Evolutionary conservation across 352 stramenopile species (phyloP), one percentile per base, ranked within the genome.

Genomic region (Phytophthora syringae): DNA sequence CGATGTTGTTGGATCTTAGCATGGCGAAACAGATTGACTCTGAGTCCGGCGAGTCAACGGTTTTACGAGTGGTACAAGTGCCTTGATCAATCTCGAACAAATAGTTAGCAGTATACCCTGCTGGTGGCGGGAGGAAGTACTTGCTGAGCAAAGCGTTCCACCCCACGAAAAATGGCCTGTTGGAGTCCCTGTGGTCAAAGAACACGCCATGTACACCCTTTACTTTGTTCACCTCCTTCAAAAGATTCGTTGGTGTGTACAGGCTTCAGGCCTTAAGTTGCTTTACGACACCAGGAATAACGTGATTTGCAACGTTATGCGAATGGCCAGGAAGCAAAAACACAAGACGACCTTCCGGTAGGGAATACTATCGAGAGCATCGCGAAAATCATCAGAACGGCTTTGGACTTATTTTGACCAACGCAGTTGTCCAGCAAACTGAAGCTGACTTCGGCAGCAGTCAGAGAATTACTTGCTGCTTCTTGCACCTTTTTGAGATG

Each of bases 341-440:
- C 52, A 22, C 13, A 61, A 24, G 5, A 53, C 22, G 7, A 62
- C 54, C 20, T 53, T 39, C 32, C 27, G 55, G 44, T 51, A 49
- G 1, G 58, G 49, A 16, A 55, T 55, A 3, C 30, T 0, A 66
- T 28, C 39, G 58, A 66, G 7, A 66, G 20, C 28, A 66, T 30
- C 5, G 49, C 58, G 34, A 66, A 59, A 37, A 59, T 53, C 40
- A 66, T 54, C 16, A 66, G 2, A 5, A 66, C 49, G 2, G 11
- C 27, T 13, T 66, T 56, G 2, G 49, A 60, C 11, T 67, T 67
- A 48, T 67, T 61, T 39, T 67, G 59, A 2, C 49, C 42, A 5
- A 51, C 50, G 36, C 50, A 67, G 21, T 60, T 54, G 30, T 66
- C 49, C 1, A 60, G 58, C 1, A 49, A 5, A 28, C 49, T 54